Evolutionary conservation across 2,329 filamentous ascomycete species (phyloP).

Genomic region (Aspergillus fijiensis): DNA sequence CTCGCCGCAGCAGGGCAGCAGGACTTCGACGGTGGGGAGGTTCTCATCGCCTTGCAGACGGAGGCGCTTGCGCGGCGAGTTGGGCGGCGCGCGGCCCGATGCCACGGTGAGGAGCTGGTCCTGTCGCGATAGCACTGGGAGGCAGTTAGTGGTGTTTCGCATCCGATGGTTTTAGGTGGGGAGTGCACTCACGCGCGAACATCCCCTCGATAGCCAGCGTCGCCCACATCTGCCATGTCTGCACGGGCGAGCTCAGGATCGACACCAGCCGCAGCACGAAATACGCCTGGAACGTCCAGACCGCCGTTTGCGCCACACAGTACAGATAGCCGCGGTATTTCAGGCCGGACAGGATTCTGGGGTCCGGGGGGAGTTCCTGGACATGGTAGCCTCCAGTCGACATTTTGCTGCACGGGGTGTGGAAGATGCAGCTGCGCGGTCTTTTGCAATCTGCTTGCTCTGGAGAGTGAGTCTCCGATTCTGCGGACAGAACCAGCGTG

Average conservation of each 20-base stretch:
- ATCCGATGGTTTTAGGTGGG: neutral
- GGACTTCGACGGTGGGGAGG: constrained; percentile 55
- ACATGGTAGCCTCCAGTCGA: constrained; percentile 17
- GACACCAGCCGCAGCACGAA: constrained; percentile 20
- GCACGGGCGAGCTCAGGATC: constrained; percentile 6
- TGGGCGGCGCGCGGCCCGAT: constrained; percentile 12
- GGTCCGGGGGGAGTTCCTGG: constrained; percentile 22
- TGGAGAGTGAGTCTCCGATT: neutral
- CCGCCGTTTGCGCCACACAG: constrained; percentile 17
- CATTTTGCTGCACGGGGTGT: constrained; percentile 1
- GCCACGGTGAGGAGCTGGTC: constrained; percentile 27
- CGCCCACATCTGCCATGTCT: constrained; percentile 28
- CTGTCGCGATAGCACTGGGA: constrained; percentile 23
- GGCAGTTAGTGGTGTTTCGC: neutral
- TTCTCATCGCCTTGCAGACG: constrained; percentile 39
- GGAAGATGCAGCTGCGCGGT: too few species aligned
- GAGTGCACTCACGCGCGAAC: constrained; percentile 23
- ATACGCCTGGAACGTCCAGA: constrained; percentile 23
- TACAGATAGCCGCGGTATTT: constrained; percentile 21
- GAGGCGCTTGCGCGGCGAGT: constrained; percentile 20
- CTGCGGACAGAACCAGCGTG: neutral
- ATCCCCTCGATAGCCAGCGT: constrained; percentile 27
- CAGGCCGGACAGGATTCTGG: constrained; percentile 14
- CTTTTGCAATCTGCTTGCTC: too few species aligned
- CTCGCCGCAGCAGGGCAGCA: constrained; percentile 60